Conservation (phyloP, 768 basidiomycete species). For the Gelatoporia subvermispora region DNA sequence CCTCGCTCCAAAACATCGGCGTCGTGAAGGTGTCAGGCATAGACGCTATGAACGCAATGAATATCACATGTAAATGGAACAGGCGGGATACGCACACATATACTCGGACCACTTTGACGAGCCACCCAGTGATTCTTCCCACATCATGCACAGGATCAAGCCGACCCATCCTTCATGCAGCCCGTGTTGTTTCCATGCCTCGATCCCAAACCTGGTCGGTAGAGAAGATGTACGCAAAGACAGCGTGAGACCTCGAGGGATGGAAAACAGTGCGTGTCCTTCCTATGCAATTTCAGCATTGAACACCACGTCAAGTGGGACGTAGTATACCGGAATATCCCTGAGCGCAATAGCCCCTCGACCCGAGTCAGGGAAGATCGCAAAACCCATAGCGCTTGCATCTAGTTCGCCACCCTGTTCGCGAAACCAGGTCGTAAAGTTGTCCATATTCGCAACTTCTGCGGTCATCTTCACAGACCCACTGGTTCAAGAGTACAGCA, state of each 20-base stretch:
- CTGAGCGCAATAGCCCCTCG: constrained; percentile 70
- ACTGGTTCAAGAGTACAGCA: too few relatives aligned
- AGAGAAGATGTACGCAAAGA: constrained; percentile 75
- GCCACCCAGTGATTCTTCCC: constrained; percentile 69
- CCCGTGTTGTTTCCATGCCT: constrained; percentile 56
- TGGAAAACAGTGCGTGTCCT: constrained; percentile 71
- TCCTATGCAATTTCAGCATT: constrained; percentile 38
- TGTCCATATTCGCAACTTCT: constrained; percentile 13
- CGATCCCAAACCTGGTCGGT: constrained; percentile 49
- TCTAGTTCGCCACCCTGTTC: constrained; percentile 49
- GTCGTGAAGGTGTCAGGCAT: constrained; percentile 77
- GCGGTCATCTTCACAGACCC: too few relatives aligned
- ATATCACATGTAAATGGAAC: neutral
- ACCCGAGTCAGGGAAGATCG: constrained; percentile 49
- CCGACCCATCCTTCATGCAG: constrained; percentile 79
- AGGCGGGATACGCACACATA: constrained; percentile 45
- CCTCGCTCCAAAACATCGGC: constrained; percentile 89
- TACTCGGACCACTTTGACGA: constrained; percentile 70
- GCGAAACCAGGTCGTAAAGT: constrained; percentile 59
- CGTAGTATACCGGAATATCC: constrained; percentile 59
- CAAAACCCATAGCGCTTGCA: constrained; percentile 37
- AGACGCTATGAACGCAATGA: constrained; percentile 35
- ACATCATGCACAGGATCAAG: constrained; percentile 93
- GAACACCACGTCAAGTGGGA: neutral
- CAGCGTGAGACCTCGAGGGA: constrained; percentile 74